Evolutionary conservation across 78 protist genomes (phyloP).

Genomic region (Dictyostelium brefeldianum): DNA sequence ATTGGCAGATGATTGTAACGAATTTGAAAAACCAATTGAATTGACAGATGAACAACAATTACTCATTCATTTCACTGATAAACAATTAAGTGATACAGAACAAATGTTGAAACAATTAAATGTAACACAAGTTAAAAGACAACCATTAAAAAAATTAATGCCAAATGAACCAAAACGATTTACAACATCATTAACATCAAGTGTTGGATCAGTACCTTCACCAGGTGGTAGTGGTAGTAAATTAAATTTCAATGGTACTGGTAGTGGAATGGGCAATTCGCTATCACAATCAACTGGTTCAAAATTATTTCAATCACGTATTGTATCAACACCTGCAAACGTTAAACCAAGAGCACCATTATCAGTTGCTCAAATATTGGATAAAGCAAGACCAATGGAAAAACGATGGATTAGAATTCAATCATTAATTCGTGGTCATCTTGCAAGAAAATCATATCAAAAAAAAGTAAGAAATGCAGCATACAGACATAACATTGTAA

Average conservation of each 20-base stretch:
- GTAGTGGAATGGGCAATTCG: neutral
- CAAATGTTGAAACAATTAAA: constrained; percentile 16
- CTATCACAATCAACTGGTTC: neutral
- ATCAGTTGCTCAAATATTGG: constrained; percentile 32
- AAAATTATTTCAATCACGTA: neutral
- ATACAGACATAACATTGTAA: constrained; percentile 59
- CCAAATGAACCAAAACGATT: constrained; percentile 38
- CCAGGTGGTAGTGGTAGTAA: constrained; percentile 13
- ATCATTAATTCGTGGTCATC: constrained; percentile 58
- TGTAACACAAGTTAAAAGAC: constrained; percentile 41
- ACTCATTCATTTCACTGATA: constrained; percentile 28
- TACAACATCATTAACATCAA: neutral
- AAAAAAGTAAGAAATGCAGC: constrained; percentile 62
- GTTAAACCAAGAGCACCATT: constrained; percentile 7
- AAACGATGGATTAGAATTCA: constrained; percentile 72
- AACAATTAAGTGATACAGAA: constrained; percentile 40
- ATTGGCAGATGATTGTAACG: constrained; percentile 41
- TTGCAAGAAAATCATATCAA: constrained; percentile 27
- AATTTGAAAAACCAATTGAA: constrained; percentile 48
- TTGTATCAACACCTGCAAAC: constrained; percentile 11
- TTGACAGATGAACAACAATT: constrained; percentile 28
- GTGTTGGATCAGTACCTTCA: neutral
- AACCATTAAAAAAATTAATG: constrained; percentile 31
- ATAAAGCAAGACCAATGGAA: constrained; percentile 55
- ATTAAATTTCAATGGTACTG: neutral